Base-by-base conservation (phyloP, 352 stramenopile species). In the Phytophthora hibernalis region DNA sequence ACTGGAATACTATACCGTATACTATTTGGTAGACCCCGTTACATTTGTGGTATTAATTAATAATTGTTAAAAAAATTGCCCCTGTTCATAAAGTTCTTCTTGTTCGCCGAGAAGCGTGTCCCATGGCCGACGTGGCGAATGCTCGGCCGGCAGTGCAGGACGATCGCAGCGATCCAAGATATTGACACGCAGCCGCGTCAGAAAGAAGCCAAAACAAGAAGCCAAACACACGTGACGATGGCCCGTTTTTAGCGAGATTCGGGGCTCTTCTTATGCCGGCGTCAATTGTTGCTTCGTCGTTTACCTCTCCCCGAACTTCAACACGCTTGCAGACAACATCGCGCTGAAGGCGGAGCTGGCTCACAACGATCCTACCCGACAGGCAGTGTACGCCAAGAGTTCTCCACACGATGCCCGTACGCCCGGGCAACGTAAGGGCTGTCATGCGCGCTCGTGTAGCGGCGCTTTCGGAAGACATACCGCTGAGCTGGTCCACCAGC, bases 221-320 rank as follows among this genome's bases (percentile, higher is more conserved):
- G n/a, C n/a, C n/a, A n/a, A n/a, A n/a, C n/a, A n/a, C n/a, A n/a
- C n/a, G n/a, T n/a, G n/a, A n/a, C n/a, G n/a, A n/a, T n/a, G n/a
- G n/a, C n/a, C n/a, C n/a, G n/a, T n/a, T n/a, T 7, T 31, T 31
- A 51, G 51, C 51, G 22, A 61, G 49, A 33, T 28, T 24, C n/a
- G 31, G 21, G 31, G 10, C 43, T 47, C 13, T 55, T 64, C 53
- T n/a, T 68, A 48, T 64, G 61, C 44, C 54, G 22, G 61, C 56
- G 54, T 58, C 61, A 57, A 64, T 63, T 69, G 61, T 69, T 54
- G 30, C 26, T 65, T 57, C 20, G 30, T 61, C 48, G 58, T 57
- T 40, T 48, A 45, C 35, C 33, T 45, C 21, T 30, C 26, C 11
- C 58, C 31, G 52, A 69, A 54, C 53, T 69, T 70, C 61, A 70